A percentile compares a stretch with the other conserved stretches of the same genome.
Evolutionary conservation across 306 rosid genomes (phyloP).

Genomic region (Trifolium repens): DNA sequence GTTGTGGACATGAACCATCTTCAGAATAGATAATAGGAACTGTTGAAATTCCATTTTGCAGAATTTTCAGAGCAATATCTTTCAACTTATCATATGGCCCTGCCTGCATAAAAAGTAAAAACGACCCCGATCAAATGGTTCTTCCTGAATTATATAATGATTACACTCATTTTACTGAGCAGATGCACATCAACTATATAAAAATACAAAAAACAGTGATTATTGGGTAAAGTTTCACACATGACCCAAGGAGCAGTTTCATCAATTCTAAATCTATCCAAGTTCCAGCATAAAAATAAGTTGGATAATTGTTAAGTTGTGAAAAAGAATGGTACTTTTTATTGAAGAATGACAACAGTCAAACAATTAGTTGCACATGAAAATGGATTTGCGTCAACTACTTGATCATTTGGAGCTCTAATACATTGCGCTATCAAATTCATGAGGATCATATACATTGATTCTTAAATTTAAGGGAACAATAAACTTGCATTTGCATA

Average conservation of each 20-base stretch:
- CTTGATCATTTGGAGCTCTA: neutral
- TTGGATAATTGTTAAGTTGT: slow-evolving; percentile 6
- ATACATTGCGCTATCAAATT: slow-evolving; percentile 3
- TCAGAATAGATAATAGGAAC: slow-evolving; percentile 85
- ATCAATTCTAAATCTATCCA: slow-evolving; percentile 13
- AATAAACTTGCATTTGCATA: slow-evolving; percentile 23
- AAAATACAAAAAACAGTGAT: neutral
- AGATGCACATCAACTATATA: neutral
- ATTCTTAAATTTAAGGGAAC: neutral
- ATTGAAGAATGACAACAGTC: slow-evolving; percentile 20
- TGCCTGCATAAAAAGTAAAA: slow-evolving; percentile 61
- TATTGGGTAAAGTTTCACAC: slow-evolving; percentile 23
- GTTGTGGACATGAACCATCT: slow-evolving; percentile 90
- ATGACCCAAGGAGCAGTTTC: slow-evolving; percentile 19
- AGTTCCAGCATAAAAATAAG: slow-evolving; percentile 16
- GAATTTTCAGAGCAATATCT: slow-evolving; percentile 78
- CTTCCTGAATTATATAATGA: slow-evolving; percentile 4
- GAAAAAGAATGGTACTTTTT: neutral
- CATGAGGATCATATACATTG: slow-evolving; percentile 6
- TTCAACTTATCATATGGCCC: slow-evolving; percentile 90
- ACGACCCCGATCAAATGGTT: neutral
- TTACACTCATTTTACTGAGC: slow-evolving; percentile 10
- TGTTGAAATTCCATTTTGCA: slow-evolving; percentile 88
- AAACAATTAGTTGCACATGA: no score
- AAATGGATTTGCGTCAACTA: neutral